A percentile compares a stretch with the other conserved stretches of the same genome.
Conservation (phyloP, 1,284 basidiomycete genomes). For the Vanrija humicola region DNA sequence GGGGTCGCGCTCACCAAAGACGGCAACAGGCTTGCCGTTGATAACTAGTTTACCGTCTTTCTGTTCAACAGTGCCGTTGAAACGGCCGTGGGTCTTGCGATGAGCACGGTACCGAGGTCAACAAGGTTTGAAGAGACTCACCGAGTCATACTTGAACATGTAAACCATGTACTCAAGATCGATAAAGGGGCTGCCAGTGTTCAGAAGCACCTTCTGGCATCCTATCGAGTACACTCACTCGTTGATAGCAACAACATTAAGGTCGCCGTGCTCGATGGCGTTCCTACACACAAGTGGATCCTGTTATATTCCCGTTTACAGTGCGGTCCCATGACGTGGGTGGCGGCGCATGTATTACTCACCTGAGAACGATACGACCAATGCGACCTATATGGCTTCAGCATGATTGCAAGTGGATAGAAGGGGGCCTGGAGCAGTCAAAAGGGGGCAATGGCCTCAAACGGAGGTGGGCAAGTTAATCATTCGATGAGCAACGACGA, state of each 20-base stretch:
- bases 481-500: conserved; percentile 2
- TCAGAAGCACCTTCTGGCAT: conserved; percentile 2
- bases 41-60: conserved; percentile 89
- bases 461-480: no score
- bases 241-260: conserved; percentile 83
- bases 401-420: background rate
- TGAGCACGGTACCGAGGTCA: no score
- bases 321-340: background rate
- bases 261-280: conserved; percentile 70
- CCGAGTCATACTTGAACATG: conserved; percentile 98
- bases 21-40: conserved; percentile 71
- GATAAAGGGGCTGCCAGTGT: conserved; percentile 73
- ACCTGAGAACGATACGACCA: conserved; percentile 87
- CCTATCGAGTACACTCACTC: conserved; percentile 58
- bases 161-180: conserved; percentile 97
- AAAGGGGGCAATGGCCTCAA: no score
- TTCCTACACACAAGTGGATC: conserved; percentile 56
- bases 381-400: conserved; percentile 69
- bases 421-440: background rate
- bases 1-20: conserved; percentile 86
- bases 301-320: background rate
- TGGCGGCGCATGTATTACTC: background rate
- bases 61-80: conserved; percentile 77
- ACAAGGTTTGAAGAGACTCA: no score
- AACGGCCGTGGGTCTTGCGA: conserved; percentile 76